Evolutionary conservation across 495 filamentous ascomycete genomes (phyloP), one percentile per base, ranked within the genome.

Genomic region (Penicillium antarcticum): DNA sequence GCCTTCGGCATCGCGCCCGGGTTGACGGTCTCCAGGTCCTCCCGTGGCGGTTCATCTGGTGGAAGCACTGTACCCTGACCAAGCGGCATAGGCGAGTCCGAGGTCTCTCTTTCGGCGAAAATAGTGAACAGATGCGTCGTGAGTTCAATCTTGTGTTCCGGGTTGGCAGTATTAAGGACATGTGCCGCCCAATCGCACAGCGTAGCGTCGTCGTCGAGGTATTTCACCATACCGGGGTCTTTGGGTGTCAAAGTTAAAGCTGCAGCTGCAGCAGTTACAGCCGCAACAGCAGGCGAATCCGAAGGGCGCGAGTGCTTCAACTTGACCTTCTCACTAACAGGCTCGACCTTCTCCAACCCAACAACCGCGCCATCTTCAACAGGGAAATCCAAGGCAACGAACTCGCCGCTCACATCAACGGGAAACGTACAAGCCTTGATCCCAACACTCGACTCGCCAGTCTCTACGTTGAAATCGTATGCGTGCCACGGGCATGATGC

Each of bases 391-490:
- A 79, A 45, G 16, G 58, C 47, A 37, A 76, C 69, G 23, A 47
- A 56, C 12, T 66, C 75, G 18, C 66, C 65, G 21, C 67, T 57
- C 5, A 77, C 61, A 42, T 71, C 60, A 19, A 80, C 67, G 1
- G 76, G 71, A 37, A 75, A 80, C 1, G 76, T 80, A 56, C 77
- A 80, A 3, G 77, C 68, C 56, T 74, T 79, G 61, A 80, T 71
- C 6, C 77, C 77, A 3, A 76, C 73, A 50, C 76, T 80, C 9
- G 76, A 80, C 60, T 78, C 76, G 44, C 77, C 77, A 1, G 77
- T 80, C 59, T 80, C 75, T 53, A 80, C 73, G 51, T 80, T 80
- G 56, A 80, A 80, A 52, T 80, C 77, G 62, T 80, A 80, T 4
- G 77, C 77, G 56, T 80, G 77, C 77, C 77, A 80, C 16, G 77